Base-by-base conservation (phyloP, 2,329 filamentous ascomycete species). In the Exophiala bonariae region DNA sequence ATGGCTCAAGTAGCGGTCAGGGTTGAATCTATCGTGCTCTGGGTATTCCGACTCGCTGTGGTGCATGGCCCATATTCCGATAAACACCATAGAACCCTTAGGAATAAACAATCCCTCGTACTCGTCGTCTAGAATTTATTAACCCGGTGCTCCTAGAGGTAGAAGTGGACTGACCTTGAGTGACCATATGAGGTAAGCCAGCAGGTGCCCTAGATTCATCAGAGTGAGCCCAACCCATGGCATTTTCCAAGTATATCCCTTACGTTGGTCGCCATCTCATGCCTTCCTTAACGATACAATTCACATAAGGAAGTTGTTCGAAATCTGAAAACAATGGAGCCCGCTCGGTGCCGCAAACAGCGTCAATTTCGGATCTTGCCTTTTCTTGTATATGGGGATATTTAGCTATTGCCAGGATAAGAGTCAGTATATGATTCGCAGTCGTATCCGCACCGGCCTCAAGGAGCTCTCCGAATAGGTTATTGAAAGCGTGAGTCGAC, bases 91-190 rank as follows among this genome's bases (percentile, higher is more conserved):
- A 0, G 75, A 76, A 1, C 70, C 74, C 2, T 69, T 65, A 3
- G 76, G 75, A 16, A 79, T 75, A 6, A 68, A 60, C 54, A 72
- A 76, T 9, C 73, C 74, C 35, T 69, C 66, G 54, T 75, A 78
- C 6, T 61, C 57, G 45, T 79, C 75, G 36, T 78, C 74, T 30
- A 34, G 17, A 34, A 18, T 8, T 14, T 34, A 14, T 34, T 14
- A 34, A 14, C 5, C 32, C 6, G 32, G 5, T 34, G 14, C 6
- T 14, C 32, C 17, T 6, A 7, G 32, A 34, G 32, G 17, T 8
- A 34, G 32, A n/a, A 34, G 17, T 34, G 32, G 13, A 34, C 32
- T 6, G 17, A 34, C 32, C 32, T 34, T 34, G 32, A 34, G 32
- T 34, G 32, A 34, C 32, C 32, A 34, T 34, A 34, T 34, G 32